Percentiles rank a stretch among this genome's conserved stretches.
These are phyloP conservation scores for Mycena floridula DNA, from an alignment of 768 basidiomycete species.

Conservation along the genomic window DNA sequence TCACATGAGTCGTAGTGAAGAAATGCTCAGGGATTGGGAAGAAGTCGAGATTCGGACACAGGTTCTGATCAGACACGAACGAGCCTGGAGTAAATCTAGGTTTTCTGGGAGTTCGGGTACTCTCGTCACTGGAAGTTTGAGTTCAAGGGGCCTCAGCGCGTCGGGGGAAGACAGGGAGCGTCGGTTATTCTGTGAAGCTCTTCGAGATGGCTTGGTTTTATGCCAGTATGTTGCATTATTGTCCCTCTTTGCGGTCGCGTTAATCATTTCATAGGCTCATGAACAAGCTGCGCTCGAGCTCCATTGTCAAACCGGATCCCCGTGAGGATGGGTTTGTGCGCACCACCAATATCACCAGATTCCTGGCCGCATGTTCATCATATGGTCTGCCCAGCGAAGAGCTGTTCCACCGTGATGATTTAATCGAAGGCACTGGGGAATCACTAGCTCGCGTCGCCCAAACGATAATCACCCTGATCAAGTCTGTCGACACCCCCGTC, in stretches of 20 bases:
- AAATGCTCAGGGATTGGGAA: constrained; percentile 56
- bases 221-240: constrained; percentile 75
- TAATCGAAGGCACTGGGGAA: constrained; percentile 54
- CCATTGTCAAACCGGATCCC: constrained; percentile 55
- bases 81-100: constrained; percentile 70
- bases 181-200: constrained; percentile 63
- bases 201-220: constrained; percentile 80
- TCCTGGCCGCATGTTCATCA: constrained; percentile 68
- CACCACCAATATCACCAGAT: constrained; percentile 69
- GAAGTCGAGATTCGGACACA: constrained; percentile 68
- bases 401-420: constrained; percentile 62
- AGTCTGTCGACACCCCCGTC: constrained; percentile 51
- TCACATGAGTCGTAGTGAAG: constrained; percentile 43
- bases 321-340: constrained; percentile 62
- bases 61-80: constrained; percentile 59
- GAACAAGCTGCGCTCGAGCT: constrained; percentile 66
- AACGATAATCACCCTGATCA: constrained; percentile 65
- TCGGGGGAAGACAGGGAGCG: constrained; percentile 74
- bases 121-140: constrained; percentile 22
- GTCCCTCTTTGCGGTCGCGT: constrained; percentile 2
- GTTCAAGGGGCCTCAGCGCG: constrained; percentile 32
- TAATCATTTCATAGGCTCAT: constrained; percentile 48
- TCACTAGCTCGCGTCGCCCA: constrained; percentile 65
- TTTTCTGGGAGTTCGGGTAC: constrained; percentile 37
- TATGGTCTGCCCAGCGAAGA: constrained; percentile 59